A percentile compares a stretch with the other conserved stretches of the same genome.
Evolutionary conservation across 176 grass and related monocot species (phyloP).

Genomic region (Aegilops bicornis): DNA sequence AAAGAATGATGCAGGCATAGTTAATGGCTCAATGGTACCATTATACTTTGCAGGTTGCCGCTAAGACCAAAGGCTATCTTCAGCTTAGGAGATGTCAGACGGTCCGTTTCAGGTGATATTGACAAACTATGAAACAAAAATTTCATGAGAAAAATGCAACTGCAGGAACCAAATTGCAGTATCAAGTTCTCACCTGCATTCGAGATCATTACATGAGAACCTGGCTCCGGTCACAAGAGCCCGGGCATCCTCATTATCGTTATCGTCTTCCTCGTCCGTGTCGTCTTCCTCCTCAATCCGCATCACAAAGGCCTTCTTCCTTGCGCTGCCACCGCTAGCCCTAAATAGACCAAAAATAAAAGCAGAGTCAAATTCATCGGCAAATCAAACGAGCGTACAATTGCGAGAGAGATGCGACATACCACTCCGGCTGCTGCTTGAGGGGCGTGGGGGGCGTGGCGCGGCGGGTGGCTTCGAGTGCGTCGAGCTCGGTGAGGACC

Average conservation of each 20-base stretch:
- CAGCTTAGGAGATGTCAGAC: neutral
- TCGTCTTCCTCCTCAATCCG: slow-evolving; percentile 47
- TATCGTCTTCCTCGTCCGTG: too few species aligned
- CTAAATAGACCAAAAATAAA: slow-evolving; percentile 14
- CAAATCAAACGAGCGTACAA: neutral
- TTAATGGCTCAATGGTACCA: too few species aligned
- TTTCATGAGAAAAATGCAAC: slow-evolving; percentile 13
- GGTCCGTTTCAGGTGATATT: neutral
- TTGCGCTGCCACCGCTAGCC: neutral
- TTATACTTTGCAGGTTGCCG: too few species aligned
- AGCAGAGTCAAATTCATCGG: neutral
- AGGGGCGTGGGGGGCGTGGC: slow-evolving; percentile 10
- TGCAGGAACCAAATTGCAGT: neutral
- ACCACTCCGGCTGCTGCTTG: slow-evolving; percentile 45
- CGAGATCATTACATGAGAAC: slow-evolving; percentile 32
- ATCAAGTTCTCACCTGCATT: slow-evolving; percentile 38
- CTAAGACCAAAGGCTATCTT: too few species aligned
- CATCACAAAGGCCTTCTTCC: slow-evolving; percentile 52
- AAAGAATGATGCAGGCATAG: too few species aligned
- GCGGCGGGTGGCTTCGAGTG: slow-evolving; percentile 27
- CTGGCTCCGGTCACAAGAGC: slow-evolving; percentile 30
- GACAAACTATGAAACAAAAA: neutral
- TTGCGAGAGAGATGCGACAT: neutral
- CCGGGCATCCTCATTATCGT: neutral
- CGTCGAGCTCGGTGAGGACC: slow-evolving; percentile 28